These are phyloP conservation scores for Nicotiana sylvestris DNA, from an alignment of 257 asterid species.

Conservation along the genomic window DNA sequence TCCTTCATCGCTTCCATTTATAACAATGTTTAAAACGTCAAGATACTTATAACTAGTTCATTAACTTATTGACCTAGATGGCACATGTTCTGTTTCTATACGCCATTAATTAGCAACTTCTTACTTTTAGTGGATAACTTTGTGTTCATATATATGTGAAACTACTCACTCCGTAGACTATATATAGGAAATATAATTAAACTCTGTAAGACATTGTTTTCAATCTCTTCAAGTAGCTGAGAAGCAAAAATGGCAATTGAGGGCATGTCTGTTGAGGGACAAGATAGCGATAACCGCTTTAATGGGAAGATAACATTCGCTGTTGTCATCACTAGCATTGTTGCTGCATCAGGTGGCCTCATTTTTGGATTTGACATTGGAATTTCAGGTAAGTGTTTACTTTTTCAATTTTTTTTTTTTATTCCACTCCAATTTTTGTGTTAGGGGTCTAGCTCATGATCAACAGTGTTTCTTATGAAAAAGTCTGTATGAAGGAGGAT, in stretches of 20 bases:
- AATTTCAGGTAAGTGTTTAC: background rate
- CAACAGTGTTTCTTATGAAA: background rate
- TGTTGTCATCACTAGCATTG: background rate
- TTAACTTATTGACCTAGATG: background rate
- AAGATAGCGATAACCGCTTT: background rate
- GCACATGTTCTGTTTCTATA: background rate
- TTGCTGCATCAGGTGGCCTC: conserved; percentile 15
- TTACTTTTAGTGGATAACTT: too few relatives aligned
- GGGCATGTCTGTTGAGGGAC: background rate
- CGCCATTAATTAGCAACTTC: background rate
- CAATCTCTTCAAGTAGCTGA: background rate
- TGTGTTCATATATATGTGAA: background rate
- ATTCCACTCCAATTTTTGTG: background rate
- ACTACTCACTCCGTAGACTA: background rate
- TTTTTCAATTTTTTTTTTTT: background rate
- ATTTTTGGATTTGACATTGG: conserved; percentile 2
- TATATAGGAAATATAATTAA: background rate
- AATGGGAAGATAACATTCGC: background rate
- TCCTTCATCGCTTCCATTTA: background rate
- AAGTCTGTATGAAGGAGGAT: background rate
- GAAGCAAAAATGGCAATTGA: background rate
- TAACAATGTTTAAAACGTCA: background rate
- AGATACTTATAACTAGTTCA: background rate
- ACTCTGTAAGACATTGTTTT: background rate
- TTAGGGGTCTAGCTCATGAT: too few relatives aligned